A percentile compares a stretch with the other conserved stretches of the same genome.
Conservation (phyloP, 345 rosid genomes). For the Conringia planisiliqua region DNA sequence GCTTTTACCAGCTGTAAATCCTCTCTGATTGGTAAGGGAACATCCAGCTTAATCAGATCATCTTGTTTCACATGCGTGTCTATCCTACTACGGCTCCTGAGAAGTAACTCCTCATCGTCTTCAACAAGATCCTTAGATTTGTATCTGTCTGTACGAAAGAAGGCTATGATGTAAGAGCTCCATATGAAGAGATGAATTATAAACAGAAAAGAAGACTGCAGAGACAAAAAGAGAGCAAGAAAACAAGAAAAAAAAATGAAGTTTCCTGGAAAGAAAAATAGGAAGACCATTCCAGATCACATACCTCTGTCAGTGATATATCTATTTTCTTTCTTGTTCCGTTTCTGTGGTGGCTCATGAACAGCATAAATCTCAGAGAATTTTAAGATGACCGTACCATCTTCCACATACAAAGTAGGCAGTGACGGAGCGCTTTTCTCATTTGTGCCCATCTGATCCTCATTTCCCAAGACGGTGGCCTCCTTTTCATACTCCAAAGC, state of each 20-base stretch:
- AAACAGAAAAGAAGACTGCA: conserved; percentile 9
- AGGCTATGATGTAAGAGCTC: conserved; percentile 4
- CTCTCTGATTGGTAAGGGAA: conserved; percentile 35
- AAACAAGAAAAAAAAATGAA: background rate
- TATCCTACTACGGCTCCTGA: conserved; percentile 52
- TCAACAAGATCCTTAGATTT: conserved; percentile 60
- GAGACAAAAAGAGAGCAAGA: background rate
- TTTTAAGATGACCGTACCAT: conserved; percentile 73
- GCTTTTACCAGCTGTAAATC: conserved; percentile 35
- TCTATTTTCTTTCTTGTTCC: conserved; percentile 58
- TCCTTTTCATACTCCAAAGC: conserved; percentile 37
- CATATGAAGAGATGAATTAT: background rate
- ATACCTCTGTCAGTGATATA: conserved; percentile 60
- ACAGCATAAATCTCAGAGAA: conserved; percentile 96
- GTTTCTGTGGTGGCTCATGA: conserved; percentile 67
- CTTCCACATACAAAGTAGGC: conserved; percentile 80
- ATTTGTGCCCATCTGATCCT: conserved; percentile 44
- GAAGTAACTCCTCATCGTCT: conserved; percentile 79
- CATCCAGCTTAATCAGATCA: conserved; percentile 40
- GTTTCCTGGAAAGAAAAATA: conserved; percentile 5
- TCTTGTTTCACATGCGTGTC: conserved; percentile 37
- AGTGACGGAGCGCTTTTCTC: conserved; percentile 49
- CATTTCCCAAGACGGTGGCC: conserved; percentile 37
- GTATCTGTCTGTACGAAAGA: conserved; percentile 56
- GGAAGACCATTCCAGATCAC: conserved; percentile 14